phyloP scores from a whole-genome alignment of 208 protist species.

The Leishmania arabica region DNA sequence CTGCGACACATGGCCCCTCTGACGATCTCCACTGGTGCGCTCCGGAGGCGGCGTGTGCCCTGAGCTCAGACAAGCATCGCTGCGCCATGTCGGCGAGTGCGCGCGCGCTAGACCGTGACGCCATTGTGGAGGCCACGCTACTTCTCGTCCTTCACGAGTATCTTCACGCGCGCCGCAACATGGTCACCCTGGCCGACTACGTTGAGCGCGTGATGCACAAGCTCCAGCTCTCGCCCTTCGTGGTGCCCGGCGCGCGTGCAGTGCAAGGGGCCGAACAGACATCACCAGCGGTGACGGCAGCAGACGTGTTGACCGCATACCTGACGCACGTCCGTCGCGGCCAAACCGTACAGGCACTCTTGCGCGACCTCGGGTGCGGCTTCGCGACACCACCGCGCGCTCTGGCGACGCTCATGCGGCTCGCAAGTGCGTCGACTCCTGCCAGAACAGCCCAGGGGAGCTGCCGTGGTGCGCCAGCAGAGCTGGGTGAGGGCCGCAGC shows the following conservation, averaged over 20 bases:
- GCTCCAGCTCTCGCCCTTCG: constrained; percentile 34
- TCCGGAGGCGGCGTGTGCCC: constrained; percentile 14
- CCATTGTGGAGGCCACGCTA: constrained; percentile 47
- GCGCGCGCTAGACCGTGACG: constrained; percentile 1
- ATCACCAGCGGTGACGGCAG: constrained; percentile 5
- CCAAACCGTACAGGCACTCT: constrained; percentile 32
- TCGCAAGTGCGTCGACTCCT: neutral
- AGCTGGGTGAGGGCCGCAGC: neutral
- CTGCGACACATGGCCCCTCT: neutral
- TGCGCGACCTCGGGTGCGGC: constrained; percentile 65
- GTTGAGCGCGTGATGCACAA: constrained; percentile 69
- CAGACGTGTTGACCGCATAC: constrained; percentile 15
- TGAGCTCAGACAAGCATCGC: constrained; percentile 23
- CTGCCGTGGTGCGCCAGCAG: neutral
- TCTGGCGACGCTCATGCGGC: constrained; percentile 15
- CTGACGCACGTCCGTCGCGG: constrained; percentile 18
- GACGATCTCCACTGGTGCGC: constrained; percentile 69
- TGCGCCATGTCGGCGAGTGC: neutral
- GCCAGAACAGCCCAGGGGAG: neutral
- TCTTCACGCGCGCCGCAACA: constrained; percentile 43
- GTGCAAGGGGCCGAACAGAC: neutral
- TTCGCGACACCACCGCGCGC: constrained; percentile 52
- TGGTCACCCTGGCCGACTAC: constrained; percentile 63
- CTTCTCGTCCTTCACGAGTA: constrained; percentile 73
- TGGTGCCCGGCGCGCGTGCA: neutral